Conservation (phyloP, 495 filamentous ascomycete species). For the Tetracladium setigerum region DNA sequence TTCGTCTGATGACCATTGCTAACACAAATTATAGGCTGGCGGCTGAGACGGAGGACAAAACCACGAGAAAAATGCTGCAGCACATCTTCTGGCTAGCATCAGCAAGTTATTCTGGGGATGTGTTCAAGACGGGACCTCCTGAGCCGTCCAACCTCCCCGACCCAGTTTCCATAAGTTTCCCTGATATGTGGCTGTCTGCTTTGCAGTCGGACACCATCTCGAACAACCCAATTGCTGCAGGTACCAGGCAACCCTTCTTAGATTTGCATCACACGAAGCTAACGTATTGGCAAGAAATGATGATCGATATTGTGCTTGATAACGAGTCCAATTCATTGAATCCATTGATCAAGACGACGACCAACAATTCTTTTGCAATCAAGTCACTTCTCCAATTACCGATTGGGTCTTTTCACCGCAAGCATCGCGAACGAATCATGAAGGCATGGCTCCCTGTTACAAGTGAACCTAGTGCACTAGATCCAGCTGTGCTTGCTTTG, state of each 20-base stretch:
- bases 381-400: slow-evolving; percentile 10
- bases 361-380: slow-evolving; percentile 13
- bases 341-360: slow-evolving; percentile 5
- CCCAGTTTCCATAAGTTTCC: slow-evolving; percentile 5
- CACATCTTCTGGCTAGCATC: slow-evolving; percentile 20
- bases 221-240: slow-evolving; percentile 10
- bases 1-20: background rate
- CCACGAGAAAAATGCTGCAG: slow-evolving; percentile 6
- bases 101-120: background rate
- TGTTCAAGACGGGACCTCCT: background rate
- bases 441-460: slow-evolving; percentile 7
- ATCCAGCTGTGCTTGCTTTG: slow-evolving; percentile 30
- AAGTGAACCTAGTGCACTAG: background rate
- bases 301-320: slow-evolving; percentile 16
- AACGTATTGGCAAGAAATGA: slow-evolving; percentile 5
- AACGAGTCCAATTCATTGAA: slow-evolving; percentile 7
- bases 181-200: slow-evolving; percentile 12
- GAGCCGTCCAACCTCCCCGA: background rate
- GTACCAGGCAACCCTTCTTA: background rate
- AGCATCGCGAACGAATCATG: slow-evolving; percentile 31
- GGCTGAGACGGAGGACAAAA: background rate
- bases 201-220: slow-evolving; percentile 7
- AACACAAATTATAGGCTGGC: slow-evolving; percentile 4
- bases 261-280: background rate
- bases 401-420: slow-evolving; percentile 21